phyloP scores from a whole-genome alignment of 345 rosid genomes.

The Turnera subulata region DNA sequence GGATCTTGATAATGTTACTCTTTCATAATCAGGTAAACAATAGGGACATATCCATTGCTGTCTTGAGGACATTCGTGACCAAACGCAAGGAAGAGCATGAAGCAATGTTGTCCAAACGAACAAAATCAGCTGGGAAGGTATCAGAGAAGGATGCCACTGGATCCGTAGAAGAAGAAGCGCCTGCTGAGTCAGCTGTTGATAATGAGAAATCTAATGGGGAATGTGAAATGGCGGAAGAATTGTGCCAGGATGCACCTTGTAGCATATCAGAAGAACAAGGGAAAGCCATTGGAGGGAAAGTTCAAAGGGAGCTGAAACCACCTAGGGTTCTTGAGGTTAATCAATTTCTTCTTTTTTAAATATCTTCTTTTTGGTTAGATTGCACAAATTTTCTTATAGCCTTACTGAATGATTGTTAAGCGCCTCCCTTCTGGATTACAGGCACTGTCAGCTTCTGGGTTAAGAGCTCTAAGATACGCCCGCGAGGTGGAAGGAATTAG shows the following conservation, averaged over 20 bases:
- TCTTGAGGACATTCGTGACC: conserved; percentile 66
- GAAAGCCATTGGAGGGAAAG: conserved; percentile 41
- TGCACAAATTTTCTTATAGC: neutral
- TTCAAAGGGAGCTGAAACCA: conserved; percentile 60
- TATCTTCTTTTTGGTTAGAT: conserved; percentile 5
- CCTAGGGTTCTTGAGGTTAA: conserved; percentile 88
- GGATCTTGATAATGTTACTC: conserved; percentile 10
- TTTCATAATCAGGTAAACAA: conserved; percentile 67
- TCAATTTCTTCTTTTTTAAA: neutral
- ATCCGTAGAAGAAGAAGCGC: conserved; percentile 33
- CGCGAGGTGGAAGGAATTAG: conserved; percentile 89
- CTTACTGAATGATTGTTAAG: conserved; percentile 1
- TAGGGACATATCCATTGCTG: conserved; percentile 89
- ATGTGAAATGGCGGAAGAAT: conserved; percentile 34
- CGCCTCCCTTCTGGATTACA: conserved; percentile 24
- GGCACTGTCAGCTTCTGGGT: conserved; percentile 97
- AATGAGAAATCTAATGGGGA: conserved; percentile 41
- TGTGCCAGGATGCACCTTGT: conserved; percentile 38
- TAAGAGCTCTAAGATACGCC: conserved; percentile 93
- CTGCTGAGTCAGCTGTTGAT: conserved; percentile 23
- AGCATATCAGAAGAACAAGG: conserved; percentile 37
- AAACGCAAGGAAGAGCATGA: conserved; percentile 71
- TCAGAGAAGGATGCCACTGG: conserved; percentile 33
- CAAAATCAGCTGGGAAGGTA: conserved; percentile 36
- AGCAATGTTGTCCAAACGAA: conserved; percentile 46